Conservation (phyloP, 2,329 filamentous ascomycete species). For the Salinomyces thailandicus region DNA sequence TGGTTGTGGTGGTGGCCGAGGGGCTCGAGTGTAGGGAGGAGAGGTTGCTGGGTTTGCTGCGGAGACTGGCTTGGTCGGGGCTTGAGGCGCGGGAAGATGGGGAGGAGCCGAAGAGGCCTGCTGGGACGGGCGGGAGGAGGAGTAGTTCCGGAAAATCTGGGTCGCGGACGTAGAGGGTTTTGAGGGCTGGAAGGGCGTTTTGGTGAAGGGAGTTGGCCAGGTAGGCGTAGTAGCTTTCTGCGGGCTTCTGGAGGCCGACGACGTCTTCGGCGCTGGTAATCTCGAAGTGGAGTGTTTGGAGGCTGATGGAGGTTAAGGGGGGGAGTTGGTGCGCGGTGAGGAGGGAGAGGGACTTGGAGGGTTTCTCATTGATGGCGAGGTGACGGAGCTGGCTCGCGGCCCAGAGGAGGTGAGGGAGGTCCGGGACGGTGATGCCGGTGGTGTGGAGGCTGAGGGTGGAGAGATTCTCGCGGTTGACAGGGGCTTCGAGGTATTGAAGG, state of each 20-base stretch:
- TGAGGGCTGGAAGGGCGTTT: constrained; percentile 62
- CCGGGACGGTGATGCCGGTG: constrained; percentile 57
- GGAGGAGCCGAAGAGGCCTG: constrained; percentile 30
- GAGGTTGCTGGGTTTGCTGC: constrained; percentile 9
- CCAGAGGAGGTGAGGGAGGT: constrained; percentile 51
- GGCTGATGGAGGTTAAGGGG: constrained; percentile 55
- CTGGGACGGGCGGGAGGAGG: constrained; percentile 56
- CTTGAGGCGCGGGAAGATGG: too few species aligned
- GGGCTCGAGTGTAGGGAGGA: constrained; percentile 3
- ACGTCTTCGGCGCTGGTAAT: constrained; percentile 55
- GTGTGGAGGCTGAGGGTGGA: constrained; percentile 58
- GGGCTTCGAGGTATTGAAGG: constrained; percentile 53
- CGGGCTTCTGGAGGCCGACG: constrained; percentile 45
- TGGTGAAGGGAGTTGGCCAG: constrained; percentile 72
- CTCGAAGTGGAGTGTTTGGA: constrained; percentile 71
- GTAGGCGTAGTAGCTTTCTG: constrained; percentile 67
- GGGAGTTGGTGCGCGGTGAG: constrained; percentile 40
- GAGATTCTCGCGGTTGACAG: constrained; percentile 50
- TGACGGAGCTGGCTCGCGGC: constrained; percentile 49
- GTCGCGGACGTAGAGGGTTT: constrained; percentile 76
- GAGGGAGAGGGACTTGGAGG: constrained; percentile 47
- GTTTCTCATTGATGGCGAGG: constrained; percentile 47
- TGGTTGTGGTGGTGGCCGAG: background rate
- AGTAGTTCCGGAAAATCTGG: constrained; percentile 71
- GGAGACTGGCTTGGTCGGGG: constrained; percentile 13